Evolutionary conservation across 306 rosid genomes (phyloP).

Genomic region (Prunus campanulata): DNA sequence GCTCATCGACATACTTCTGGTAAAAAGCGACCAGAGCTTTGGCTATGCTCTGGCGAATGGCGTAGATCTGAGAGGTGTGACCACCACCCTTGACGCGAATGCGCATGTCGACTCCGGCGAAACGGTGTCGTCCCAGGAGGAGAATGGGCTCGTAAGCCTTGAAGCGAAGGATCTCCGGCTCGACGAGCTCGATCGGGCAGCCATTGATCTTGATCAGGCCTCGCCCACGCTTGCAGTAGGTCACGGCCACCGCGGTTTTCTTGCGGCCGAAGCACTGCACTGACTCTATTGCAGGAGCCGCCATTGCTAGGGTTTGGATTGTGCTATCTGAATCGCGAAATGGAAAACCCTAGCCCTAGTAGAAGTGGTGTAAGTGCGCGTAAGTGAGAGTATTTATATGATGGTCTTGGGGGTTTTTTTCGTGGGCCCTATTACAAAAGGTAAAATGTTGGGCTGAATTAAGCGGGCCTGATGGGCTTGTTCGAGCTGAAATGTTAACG

Average conservation of each 20-base stretch:
- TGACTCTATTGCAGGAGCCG: slow-evolving; percentile 36
- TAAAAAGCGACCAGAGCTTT: slow-evolving; percentile 76
- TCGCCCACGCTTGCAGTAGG: slow-evolving; percentile 81
- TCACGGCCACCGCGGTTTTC: slow-evolving; percentile 89
- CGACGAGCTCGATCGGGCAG: slow-evolving; percentile 70
- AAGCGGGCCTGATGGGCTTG: neutral
- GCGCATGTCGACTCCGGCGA: slow-evolving; percentile 73
- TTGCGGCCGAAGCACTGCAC: slow-evolving; percentile 88
- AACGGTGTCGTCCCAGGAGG: slow-evolving; percentile 63
- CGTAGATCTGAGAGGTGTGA: slow-evolving; percentile 81
- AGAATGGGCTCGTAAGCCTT: slow-evolving; percentile 83
- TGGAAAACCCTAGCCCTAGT: slow-evolving; percentile 15
- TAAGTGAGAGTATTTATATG: slow-evolving; percentile 11
- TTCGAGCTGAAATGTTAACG: neutral
- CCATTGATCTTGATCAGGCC: slow-evolving; percentile 87
- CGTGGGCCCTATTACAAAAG: neutral
- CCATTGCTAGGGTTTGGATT: slow-evolving; percentile 25
- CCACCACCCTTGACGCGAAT: slow-evolving; percentile 86
- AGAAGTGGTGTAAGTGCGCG: neutral
- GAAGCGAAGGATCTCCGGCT: slow-evolving; percentile 80
- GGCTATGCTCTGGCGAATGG: slow-evolving; percentile 80
- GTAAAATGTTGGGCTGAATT: neutral
- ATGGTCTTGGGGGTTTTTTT: slow-evolving; percentile 14
- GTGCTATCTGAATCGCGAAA: neutral
- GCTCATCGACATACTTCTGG: slow-evolving; percentile 88